These are phyloP conservation scores for Ophiostoma sp. DNA, from an alignment of 2,329 filamentous ascomycete species.

Conservation along the genomic window DNA sequence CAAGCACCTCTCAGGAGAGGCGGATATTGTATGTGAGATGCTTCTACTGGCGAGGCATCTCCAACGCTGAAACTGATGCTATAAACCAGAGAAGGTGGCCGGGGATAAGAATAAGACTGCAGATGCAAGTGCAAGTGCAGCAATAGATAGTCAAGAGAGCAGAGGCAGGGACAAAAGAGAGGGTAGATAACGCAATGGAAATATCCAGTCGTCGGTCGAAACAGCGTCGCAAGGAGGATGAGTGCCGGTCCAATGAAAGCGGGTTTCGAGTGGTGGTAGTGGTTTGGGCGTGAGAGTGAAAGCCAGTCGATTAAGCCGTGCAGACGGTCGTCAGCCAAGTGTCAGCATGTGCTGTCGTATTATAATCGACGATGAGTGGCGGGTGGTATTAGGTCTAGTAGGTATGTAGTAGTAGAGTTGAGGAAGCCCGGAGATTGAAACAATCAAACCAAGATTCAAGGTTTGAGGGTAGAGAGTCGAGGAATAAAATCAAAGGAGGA, in stretches of 20 bases:
- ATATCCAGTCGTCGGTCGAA: conserved; percentile 6
- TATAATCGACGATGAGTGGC: neutral
- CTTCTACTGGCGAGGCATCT: conserved; percentile 20
- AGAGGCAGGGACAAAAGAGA: neutral
- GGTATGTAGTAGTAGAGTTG: neutral
- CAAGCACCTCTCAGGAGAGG: conserved; percentile 16
- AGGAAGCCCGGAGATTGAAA: neutral
- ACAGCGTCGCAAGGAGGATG: conserved; percentile 15
- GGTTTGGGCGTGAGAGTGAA: neutral
- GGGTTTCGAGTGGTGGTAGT: conserved; percentile 2
- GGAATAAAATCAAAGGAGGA: neutral
- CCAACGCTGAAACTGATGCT: neutral
- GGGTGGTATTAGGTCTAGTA: neutral
- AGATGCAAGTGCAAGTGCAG: neutral
- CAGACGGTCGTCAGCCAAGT: conserved; percentile 7
- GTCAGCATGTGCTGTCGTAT: conserved; percentile 1
- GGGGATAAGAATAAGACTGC: neutral
- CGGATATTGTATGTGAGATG: neutral
- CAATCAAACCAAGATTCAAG: neutral
- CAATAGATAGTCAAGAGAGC: neutral
- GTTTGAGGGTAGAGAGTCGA: neutral
- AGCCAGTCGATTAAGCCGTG: conserved; percentile 8
- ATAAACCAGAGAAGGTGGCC: neutral
- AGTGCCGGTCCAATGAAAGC: conserved; percentile 16
- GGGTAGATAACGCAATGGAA: neutral